Conservation (phyloP, 192 early-diverging fungal genomes). For the Podila epicladia region DNA sequence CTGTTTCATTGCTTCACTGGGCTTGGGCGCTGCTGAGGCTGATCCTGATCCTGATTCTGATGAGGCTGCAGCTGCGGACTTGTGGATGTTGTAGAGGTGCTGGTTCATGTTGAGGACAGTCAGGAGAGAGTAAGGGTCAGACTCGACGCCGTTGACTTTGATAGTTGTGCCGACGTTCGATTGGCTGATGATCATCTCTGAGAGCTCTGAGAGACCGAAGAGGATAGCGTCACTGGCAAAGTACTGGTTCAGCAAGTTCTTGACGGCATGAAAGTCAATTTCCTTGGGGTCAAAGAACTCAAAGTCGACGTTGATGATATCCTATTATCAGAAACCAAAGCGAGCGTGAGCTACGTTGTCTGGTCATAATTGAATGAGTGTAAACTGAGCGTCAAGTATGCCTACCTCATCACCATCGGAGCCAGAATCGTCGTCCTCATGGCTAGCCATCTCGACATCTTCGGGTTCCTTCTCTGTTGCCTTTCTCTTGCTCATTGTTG, state of each 20-base stretch:
- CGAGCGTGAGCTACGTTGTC: background rate
- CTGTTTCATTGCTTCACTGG: constrained; percentile 59
- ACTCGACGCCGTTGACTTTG: constrained; percentile 82
- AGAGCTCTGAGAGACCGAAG: constrained; percentile 78
- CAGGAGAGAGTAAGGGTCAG: constrained; percentile 90
- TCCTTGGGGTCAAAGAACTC: constrained; percentile 94
- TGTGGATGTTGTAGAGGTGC: constrained; percentile 56
- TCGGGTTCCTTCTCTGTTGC: constrained; percentile 35
- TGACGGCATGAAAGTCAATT: constrained; percentile 92
- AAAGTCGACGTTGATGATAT: constrained; percentile 90
- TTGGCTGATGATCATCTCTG: constrained; percentile 84
- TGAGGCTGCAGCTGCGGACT: background rate
- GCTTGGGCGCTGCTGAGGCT: constrained; percentile 28
- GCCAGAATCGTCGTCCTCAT: constrained; percentile 43
- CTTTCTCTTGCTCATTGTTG: constrained; percentile 46
- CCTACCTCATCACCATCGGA: constrained; percentile 49
- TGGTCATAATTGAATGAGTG: background rate
- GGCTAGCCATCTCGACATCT: constrained; percentile 47
- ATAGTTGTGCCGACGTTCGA: constrained; percentile 86
- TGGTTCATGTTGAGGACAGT: constrained; percentile 78
- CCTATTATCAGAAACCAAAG: constrained; percentile 22
- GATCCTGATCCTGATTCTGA: constrained; percentile 6
- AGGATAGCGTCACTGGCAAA: constrained; percentile 85
- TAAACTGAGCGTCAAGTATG: too few species aligned
- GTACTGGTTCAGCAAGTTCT: constrained; percentile 81